phyloP scores from a whole-genome alignment of 2,329 filamentous ascomycete genomes.

The Venturia aucupariae region DNA sequence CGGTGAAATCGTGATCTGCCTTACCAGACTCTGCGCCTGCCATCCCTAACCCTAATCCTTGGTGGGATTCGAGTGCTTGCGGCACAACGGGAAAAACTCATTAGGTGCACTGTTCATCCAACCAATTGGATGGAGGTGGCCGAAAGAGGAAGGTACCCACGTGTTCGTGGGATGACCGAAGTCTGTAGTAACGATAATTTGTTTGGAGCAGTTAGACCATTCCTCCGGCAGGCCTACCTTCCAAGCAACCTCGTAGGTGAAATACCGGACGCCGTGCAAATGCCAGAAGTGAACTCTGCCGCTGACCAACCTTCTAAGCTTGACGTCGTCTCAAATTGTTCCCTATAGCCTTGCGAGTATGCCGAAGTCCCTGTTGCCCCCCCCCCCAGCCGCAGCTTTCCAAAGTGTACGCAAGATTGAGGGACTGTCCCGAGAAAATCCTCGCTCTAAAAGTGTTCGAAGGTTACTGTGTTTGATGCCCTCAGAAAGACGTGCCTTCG shows the following conservation, averaged over 20 bases:
- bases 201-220: neutral
- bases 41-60: too few species aligned
- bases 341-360: neutral
- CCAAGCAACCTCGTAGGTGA: neutral
- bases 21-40: too few species aligned
- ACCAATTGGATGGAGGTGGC: neutral
- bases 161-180: neutral
- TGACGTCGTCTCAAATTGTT: neutral
- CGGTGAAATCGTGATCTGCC: neutral
- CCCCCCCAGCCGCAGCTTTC: neutral
- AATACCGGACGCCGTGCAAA: neutral
- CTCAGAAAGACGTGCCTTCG: conserved; percentile 60
- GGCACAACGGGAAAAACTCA: neutral
- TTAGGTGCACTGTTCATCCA: neutral
- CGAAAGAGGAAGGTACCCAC: neutral
- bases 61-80: too few species aligned
- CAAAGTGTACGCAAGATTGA: neutral
- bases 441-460: neutral
- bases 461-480: neutral
- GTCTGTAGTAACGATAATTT: neutral
- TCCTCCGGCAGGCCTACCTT: neutral
- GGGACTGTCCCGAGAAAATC: neutral
- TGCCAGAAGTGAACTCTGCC: neutral
- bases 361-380: neutral
- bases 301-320: neutral